Base-by-base conservation (phyloP, 2,329 filamentous ascomycete species). In the Stagonosporopsis tanaceti region DNA sequence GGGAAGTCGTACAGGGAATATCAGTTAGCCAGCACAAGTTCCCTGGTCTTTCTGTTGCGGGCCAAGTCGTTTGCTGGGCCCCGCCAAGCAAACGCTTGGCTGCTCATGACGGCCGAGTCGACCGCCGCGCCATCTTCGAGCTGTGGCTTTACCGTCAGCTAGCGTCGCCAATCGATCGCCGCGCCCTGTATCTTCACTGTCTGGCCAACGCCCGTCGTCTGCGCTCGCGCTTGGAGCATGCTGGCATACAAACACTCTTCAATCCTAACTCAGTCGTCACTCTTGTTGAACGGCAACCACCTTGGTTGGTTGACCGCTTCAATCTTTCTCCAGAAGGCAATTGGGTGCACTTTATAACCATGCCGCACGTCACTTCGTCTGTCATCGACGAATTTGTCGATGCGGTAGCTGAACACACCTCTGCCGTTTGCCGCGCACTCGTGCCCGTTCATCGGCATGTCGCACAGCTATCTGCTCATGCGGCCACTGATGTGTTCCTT, bases 21-120 rank as follows among this genome's bases (percentile, higher is more conserved):
- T 42, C 40, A n/a, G 24, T 42, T 22, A 42, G 40, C 22, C 40
- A 42, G 22, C 40, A 42, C 24, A 42, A 42, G 40, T 42, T 42
- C 12, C 40, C 40, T 22, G 40, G 40, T 27, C 24, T 42, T 8
- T 27, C 40, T 24, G 24, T 42, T 42, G 40, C 40, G 14, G 40
- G 40, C 24, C 40, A 42, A n/a, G 24, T 42, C 8, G 20, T 42
- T 9, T 22, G 7, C 40, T 42, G 40, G 40, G 15, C 12, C 22
- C 40, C 22, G 9, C 40, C 24, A 27, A 27, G 15, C 40, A 11
- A 22, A 22, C 24, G 24, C 12, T 22, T 42, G 15, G 20, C 40
- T 42, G 40, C 20, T 11, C 22, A 42, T 27, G 14, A n/a, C 24
- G 22, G 40, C 40, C 22, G 15, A 22, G 22, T 42, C 24, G 22